Evolutionary conservation across 352 stramenopile genomes (phyloP).

Genomic region (Globisporangium alternatum): DNA sequence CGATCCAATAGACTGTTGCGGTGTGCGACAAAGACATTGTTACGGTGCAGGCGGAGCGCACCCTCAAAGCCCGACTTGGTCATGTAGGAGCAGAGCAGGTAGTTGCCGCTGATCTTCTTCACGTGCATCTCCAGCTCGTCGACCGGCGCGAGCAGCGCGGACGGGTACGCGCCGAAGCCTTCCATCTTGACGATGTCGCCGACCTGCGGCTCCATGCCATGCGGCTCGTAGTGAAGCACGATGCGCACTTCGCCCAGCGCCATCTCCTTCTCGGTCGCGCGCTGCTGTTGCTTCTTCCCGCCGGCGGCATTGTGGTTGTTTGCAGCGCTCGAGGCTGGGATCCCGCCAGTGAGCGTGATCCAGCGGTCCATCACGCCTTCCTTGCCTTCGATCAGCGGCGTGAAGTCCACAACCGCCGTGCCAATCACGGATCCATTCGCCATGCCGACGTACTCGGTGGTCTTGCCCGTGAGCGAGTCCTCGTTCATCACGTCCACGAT

Average conservation of each 20-base stretch:
- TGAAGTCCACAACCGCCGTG: constrained; percentile 66
- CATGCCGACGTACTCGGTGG: constrained; percentile 78
- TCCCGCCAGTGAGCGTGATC: constrained; percentile 59
- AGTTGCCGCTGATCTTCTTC: constrained; percentile 81
- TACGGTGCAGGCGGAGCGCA: constrained; percentile 62
- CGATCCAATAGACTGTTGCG: constrained; percentile 67
- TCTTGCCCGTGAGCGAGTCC: constrained; percentile 70
- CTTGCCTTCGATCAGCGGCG: constrained; percentile 64
- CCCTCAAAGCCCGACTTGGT: constrained; percentile 67
- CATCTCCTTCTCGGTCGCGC: constrained; percentile 32
- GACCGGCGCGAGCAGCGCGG: constrained; percentile 51
- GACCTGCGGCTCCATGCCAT: constrained; percentile 71
- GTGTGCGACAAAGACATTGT: constrained; percentile 77
- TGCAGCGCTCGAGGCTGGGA: constrained; percentile 17
- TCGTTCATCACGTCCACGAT: constrained; percentile 83
- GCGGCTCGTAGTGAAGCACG: constrained; percentile 75
- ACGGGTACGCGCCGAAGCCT: constrained; percentile 72
- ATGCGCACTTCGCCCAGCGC: constrained; percentile 71
- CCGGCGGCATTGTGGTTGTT: constrained; percentile 9
- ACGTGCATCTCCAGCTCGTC: constrained; percentile 75
- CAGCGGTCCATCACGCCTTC: constrained; percentile 80
- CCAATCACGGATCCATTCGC: constrained; percentile 73
- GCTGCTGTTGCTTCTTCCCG: constrained; percentile 36
- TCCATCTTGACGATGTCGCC: constrained; percentile 78
- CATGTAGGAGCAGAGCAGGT: constrained; percentile 68